Evolutionary conservation across 2,329 filamentous ascomycete species (phyloP), one percentile per base, ranked within the genome.

Genomic region (Aspergillus fijiensis): DNA sequence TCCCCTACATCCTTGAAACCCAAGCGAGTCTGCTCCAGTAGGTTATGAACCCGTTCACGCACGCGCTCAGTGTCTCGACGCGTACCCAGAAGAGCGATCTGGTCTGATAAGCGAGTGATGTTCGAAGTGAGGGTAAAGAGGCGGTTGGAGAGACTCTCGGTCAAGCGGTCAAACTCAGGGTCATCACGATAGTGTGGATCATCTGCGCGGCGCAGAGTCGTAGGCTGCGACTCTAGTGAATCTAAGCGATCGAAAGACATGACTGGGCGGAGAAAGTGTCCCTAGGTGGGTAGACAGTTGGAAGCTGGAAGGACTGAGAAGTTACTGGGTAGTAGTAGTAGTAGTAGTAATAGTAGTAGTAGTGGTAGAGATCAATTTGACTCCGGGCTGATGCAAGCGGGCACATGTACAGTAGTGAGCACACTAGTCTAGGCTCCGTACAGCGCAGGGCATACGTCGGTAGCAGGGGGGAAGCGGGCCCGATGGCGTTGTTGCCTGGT

Each of bases 181-280:
- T 98, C 92, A 79, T 99, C 95, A 72, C 85, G 84, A 79, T 96
- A 99, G 70, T 87, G 81, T 50, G 87, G 82, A 73, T 90, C 89
- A 74, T 89, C 87, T 62, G 86, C 82, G 65, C 87, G 85, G 63
- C 90, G 83, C 79, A 84, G 84, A 63, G 81, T 85, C 31, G 87
- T 87, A 47, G 87, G 86, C 77, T 90, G 89, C 67, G 93, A 87
- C 81, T 98, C 94, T 67, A 97, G 83, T 63, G 86, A 89, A 59
- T 90, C 90, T 64, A 95, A 85, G 69, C 91, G 90, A 75, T 96
- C 90, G 79, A 95, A 98, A 19, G 94, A 96, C 94, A 98, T 98
- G 63, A 62, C 62, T 53, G 33, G 47, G 45, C 54, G 33, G 33
- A 35, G 39, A 51, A 45, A 3, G 6, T 16, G 5, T 45, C 16